phyloP scores from a whole-genome alignment of 495 filamentous ascomycete species.

The Annulohypoxylon maeteangense region DNA sequence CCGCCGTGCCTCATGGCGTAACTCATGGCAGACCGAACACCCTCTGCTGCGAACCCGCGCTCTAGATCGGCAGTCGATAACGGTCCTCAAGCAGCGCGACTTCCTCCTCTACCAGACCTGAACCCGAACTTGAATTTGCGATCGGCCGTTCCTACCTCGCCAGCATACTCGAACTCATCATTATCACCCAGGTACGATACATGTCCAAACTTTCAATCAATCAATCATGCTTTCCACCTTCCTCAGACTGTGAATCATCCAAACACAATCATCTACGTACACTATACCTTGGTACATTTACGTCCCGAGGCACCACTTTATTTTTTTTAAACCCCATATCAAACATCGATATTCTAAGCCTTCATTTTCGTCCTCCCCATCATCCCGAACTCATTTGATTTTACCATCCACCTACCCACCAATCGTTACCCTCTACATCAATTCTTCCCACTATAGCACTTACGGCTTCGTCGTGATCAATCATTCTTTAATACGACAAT shows the following conservation, averaged over 20 bases:
- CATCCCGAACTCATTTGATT: slow-evolving; percentile 2
- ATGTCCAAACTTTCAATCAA: neutral
- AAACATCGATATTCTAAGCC: slow-evolving; percentile 29
- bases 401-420: slow-evolving; percentile 12
- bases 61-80: slow-evolving; percentile 65
- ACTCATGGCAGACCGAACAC: slow-evolving; percentile 67
- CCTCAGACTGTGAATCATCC: neutral
- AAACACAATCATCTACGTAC: slow-evolving; percentile 12
- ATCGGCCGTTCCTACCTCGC: slow-evolving; percentile 39
- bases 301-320: slow-evolving; percentile 34
- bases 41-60: slow-evolving; percentile 58
- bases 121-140: slow-evolving; percentile 36
- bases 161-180: slow-evolving; percentile 35
- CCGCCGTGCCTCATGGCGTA: slow-evolving; percentile 62
- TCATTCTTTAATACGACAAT: neutral
- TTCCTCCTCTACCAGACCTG: slow-evolving; percentile 45
- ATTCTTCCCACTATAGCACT: slow-evolving; percentile 30
- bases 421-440: slow-evolving; percentile 11
- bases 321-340: slow-evolving; percentile 32
- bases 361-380: neutral
- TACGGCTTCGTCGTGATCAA: slow-evolving; percentile 23
- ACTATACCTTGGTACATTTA: slow-evolving; percentile 38
- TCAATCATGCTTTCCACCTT: neutral
- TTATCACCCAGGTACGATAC: slow-evolving; percentile 43
- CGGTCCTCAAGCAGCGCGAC: slow-evolving; percentile 56